Percentiles rank a stretch among this genome's conserved stretches.
Conservation (phyloP, 768 basidiomycete species). For the Leccinum fibrillosum region DNA sequence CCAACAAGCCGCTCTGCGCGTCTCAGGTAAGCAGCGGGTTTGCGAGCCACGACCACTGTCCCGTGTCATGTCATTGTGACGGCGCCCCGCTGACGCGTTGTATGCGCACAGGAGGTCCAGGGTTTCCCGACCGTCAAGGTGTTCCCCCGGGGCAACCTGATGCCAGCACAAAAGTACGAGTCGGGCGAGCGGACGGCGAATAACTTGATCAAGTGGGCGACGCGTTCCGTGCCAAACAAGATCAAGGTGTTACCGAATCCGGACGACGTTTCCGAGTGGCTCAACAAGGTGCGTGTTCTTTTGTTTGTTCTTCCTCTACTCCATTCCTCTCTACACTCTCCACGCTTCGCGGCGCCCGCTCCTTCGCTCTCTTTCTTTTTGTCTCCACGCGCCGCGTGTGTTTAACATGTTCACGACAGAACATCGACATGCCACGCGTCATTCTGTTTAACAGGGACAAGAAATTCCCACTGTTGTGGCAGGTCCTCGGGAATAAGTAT, state of each 20-base stretch:
- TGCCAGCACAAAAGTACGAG: slow-evolving; percentile 64
- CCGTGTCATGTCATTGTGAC: background rate
- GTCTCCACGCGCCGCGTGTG: background rate
- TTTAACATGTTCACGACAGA: slow-evolving; percentile 24
- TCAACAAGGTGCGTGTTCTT: slow-evolving; percentile 55
- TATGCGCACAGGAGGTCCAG: slow-evolving; percentile 54
- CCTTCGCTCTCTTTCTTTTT: background rate
- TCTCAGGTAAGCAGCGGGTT: slow-evolving; percentile 51
- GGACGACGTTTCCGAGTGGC: slow-evolving; percentile 63
- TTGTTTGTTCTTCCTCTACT: background rate
- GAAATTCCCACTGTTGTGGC: slow-evolving; percentile 76
- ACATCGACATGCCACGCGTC: slow-evolving; percentile 47
- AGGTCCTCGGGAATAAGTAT: slow-evolving; percentile 74
- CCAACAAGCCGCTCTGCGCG: slow-evolving; percentile 79
- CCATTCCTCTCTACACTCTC: background rate
- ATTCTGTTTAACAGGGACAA: slow-evolving; percentile 74
- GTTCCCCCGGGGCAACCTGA: slow-evolving; percentile 72
- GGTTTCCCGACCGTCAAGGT: slow-evolving; percentile 95
- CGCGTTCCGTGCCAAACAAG: slow-evolving; percentile 68
- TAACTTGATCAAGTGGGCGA: slow-evolving; percentile 73
- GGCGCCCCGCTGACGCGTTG: background rate
- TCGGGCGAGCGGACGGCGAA: slow-evolving; percentile 66
- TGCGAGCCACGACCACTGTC: background rate
- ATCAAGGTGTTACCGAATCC: slow-evolving; percentile 57
- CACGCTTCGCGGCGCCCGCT: background rate